Conservation (phyloP, 1,284 basidiomycete genomes). For the Phaffia rhodozyma region DNA sequence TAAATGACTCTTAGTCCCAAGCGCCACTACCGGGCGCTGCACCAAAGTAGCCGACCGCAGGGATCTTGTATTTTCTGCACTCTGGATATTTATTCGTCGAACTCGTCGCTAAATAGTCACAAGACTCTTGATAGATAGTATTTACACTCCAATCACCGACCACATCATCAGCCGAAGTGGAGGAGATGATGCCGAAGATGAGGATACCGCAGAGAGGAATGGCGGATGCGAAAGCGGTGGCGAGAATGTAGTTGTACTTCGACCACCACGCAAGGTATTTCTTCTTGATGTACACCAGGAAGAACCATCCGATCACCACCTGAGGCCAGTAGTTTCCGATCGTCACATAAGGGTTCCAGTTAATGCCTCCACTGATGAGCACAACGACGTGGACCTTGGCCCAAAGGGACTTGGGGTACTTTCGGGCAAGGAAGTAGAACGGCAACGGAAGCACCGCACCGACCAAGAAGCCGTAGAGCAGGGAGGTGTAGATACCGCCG, state of each 20-base stretch:
- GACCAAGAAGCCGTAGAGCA: slow-evolving; percentile 5
- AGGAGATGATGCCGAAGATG: slow-evolving; percentile 19
- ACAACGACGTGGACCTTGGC: slow-evolving; percentile 74
- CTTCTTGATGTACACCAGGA: slow-evolving; percentile 41
- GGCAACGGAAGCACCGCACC: slow-evolving; percentile 36
- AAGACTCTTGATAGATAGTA: background rate
- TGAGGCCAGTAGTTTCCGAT: slow-evolving; percentile 67
- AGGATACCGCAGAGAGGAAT: slow-evolving; percentile 18
- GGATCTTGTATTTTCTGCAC: background rate
- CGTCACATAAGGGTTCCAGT: slow-evolving; percentile 13
- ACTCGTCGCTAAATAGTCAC: background rate
- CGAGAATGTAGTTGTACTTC: slow-evolving; percentile 22
- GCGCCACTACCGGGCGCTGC: background rate
- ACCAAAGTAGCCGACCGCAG: background rate
- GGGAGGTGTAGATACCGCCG: slow-evolving; percentile 47
- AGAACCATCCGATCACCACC: slow-evolving; percentile 76
- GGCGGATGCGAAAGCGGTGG: slow-evolving; percentile 8
- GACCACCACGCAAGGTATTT: slow-evolving; percentile 20
- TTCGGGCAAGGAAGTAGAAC: slow-evolving; percentile 37
- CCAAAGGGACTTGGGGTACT: slow-evolving; percentile 40
- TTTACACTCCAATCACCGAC: background rate
- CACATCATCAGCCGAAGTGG: slow-evolving; percentile 4
- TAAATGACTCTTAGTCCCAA: background rate
- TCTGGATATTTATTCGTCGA: too few relatives aligned
- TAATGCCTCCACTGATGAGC: slow-evolving; percentile 31